Base-by-base conservation (phyloP, 305 asterid genomes). In the Andrographis paniculata region DNA sequence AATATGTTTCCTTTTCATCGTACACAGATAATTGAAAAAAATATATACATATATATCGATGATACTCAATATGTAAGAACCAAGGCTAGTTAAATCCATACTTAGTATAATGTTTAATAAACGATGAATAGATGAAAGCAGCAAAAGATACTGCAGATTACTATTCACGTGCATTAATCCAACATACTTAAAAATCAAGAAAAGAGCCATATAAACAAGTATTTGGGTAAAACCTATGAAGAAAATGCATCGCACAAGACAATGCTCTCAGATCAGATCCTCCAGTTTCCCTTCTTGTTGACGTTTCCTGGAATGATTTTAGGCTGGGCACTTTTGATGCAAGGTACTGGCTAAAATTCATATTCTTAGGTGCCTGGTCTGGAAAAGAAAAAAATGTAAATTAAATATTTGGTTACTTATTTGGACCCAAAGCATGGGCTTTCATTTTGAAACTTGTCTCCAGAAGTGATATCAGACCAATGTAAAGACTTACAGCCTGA, bases 241-340 rank as follows among this genome's bases (percentile, higher is more conserved):
- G 69, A 50, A 66, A 64, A 67, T 72, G 64, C 95, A 91, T 80
- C 17, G 69, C 87, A 59, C 80, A 77, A 47, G 89, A 75, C 54
- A 91, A 74, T 48, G 89, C 84, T 64, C 65, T 76, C 59, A 91
- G 74, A 20, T 76, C 55, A 60, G 89, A 71, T 48, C 66, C 63
- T 48, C 84, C 93, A 57, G 53, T 65, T 65, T 62, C 76, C 68
- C 64, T 73, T 68, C 60, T 67, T 44, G 51, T 56, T 20, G 76
- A 66, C 59, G 72, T 80, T 56, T 79, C 85, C 55, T 8, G 38
- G 53, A 83, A 91, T 36, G 52, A 54, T 73, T 73, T 71, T 27
- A 91, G 79, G 73, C 94, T 83, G 62, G 87, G 86, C 40, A 83
- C 85, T 14, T 69, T 78, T 51, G 82, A 80, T 45, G 87, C 89